Evolutionary conservation across 2,329 filamentous ascomycete genomes (phyloP), one percentile per base, ranked within the genome.

Genomic region (Colletotrichum sidae): DNA sequence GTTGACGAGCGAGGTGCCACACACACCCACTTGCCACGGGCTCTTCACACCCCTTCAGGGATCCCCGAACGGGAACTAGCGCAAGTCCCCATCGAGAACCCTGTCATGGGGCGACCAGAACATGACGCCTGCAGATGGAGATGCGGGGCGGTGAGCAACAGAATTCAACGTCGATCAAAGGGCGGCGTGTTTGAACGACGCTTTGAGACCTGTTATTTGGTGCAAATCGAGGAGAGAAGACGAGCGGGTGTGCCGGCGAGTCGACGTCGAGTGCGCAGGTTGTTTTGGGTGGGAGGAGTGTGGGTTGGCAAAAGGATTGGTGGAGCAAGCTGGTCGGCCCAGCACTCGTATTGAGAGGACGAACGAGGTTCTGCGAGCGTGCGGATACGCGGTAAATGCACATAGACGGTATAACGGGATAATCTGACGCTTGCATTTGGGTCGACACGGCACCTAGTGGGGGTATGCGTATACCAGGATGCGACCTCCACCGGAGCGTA

Each of bases 61-160:
- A 58, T 59, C 50, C 64, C 25, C 44, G 49, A 65, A 67, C 64
- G 64, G 64, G 53, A 57, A 67, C 64, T 67, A 67, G 64, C 64
- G 64, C 64, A 65, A 59, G 60, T 59, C 52, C 39, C 64, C 64
- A 55, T 60, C 9, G 51, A 38, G 51, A 65, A 67, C 64, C 59
- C 60, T 63, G 59, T 55, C 59, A 47, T 55, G 54, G 63, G 50
- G 49, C 47, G 41, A 47, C 58, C 52, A 54, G 49, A 65, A 51
- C 52, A 42, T 59, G 60, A 67, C 65, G 60, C 64, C 64, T 67
- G 64, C 64, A 67, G 59, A 65, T 58, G 54, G 60, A 34, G 55
- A 58, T 67, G 64, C 64, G 64, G 64, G 64, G 64, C 49, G 55
- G 38, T 54, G 50, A 63, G 55, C 45, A 64, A 55, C 38, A 65